Evolutionary conservation across 257 asterid genomes (phyloP).

Genomic region (Anisodus acutangulus): DNA sequence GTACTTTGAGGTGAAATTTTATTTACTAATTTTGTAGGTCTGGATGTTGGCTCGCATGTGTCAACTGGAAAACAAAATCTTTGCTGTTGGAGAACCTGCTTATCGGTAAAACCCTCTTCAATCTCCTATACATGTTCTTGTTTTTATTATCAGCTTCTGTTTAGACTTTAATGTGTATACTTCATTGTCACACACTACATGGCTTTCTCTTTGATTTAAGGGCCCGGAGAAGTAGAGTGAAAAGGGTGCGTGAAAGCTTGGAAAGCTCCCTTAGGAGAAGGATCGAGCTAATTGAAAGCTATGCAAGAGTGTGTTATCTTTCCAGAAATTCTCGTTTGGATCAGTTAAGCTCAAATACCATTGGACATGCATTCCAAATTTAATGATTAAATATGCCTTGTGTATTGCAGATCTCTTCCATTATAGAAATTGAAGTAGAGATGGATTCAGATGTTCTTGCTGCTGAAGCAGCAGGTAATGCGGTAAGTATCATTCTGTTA

Average conservation of each 20-base stretch:
- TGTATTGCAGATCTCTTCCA: constrained; percentile 79
- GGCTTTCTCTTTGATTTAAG: constrained; percentile 42
- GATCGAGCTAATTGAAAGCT: constrained; percentile 92
- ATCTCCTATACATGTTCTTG: neutral
- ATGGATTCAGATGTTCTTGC: constrained; percentile 91
- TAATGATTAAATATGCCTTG: constrained; percentile 19
- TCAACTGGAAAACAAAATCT: constrained; percentile 89
- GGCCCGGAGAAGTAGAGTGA: constrained; percentile 76
- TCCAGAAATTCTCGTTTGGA: neutral
- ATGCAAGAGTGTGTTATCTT: constrained; percentile 72
- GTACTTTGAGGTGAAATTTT: neutral
- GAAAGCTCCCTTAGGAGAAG: constrained; percentile 77
- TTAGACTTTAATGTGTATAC: neutral
- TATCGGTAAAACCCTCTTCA: constrained; percentile 58
- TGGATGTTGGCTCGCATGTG: constrained; percentile 99
- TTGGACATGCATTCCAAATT: neutral
- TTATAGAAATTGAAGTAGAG: constrained; percentile 96
- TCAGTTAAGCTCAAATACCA: neutral
- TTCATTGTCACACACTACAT: neutral
- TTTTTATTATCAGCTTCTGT: constrained; percentile 9
- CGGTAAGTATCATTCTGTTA: constrained; percentile 45
- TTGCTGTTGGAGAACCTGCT: constrained; percentile 94
- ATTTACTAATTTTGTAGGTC: constrained; percentile 46
- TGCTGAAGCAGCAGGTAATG: constrained; percentile 80
- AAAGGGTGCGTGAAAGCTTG: constrained; percentile 79